A percentile compares a stretch with the other conserved stretches of the same genome.
Conservation (phyloP, 192 early-diverging fungal species). For the Thoreauomyces humboldtii region DNA sequence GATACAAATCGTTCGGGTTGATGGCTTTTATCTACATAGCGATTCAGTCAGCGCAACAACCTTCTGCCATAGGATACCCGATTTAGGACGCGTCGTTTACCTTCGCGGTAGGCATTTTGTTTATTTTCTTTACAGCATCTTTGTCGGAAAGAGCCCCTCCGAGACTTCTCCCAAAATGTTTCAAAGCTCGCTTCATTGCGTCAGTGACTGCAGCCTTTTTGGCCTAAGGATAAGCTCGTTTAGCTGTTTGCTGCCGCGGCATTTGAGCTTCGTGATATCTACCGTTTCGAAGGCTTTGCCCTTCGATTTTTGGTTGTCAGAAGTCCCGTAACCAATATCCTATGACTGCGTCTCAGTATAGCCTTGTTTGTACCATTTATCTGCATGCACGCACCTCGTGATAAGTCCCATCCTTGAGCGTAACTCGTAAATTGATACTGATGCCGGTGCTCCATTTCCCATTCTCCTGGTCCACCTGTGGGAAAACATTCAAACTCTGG, state of each 20-base stretch:
- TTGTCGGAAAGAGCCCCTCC: constrained; percentile 89
- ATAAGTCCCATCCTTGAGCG: constrained; percentile 82
- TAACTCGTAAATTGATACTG: constrained; percentile 75
- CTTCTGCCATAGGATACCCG: background rate
- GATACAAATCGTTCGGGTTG: background rate
- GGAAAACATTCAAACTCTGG: no score
- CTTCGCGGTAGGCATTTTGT: background rate
- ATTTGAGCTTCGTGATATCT: no score
- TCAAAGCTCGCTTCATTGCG: constrained; percentile 82
- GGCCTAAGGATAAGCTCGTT: no score
- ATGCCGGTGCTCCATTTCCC: constrained; percentile 66
- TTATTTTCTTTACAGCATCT: constrained; percentile 37
- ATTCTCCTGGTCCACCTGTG: constrained; percentile 38
- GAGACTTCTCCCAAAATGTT: constrained; percentile 80
- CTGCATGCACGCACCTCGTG: constrained; percentile 59
- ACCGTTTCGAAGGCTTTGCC: constrained; percentile 82
- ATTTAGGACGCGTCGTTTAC: background rate
- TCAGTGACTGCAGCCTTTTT: constrained; percentile 92
- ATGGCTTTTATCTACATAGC: background rate
- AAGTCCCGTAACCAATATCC: constrained; percentile 85
- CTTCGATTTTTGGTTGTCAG: constrained; percentile 76
- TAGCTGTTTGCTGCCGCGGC: no score
- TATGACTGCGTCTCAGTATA: constrained; percentile 34
- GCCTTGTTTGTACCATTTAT: background rate
- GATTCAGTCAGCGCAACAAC: background rate